These are phyloP conservation scores for Cydonia oblonga DNA, from an alignment of 331 rosid species.

Conservation along the genomic window DNA sequence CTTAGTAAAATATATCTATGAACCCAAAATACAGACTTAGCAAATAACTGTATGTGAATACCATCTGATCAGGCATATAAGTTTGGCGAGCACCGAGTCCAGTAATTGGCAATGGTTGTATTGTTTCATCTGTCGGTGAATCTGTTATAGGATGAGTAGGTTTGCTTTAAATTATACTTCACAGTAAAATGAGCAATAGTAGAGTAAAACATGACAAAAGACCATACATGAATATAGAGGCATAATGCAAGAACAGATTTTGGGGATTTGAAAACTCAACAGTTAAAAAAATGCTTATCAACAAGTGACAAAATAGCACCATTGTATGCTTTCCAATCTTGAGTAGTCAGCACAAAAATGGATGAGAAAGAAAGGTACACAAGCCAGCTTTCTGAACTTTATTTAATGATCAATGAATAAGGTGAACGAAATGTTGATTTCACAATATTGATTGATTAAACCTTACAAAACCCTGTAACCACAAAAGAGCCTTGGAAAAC, in stretches of 20 bases:
- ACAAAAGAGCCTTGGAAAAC: not conserved
- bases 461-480: not conserved
- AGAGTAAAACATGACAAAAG: not conserved
- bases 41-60: conserved; percentile 15
- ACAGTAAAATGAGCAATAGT: not conserved
- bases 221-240: not conserved
- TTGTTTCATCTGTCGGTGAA: conserved; percentile 26
- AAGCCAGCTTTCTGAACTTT: not conserved
- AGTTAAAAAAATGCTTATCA: not conserved
- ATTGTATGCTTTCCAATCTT: not conserved
- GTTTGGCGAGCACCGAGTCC: conserved; percentile 24
- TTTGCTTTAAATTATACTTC: conserved; percentile 5
- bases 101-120: conserved; percentile 13
- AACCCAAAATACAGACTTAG: not conserved
- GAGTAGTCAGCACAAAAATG: not conserved
- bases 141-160: conserved; percentile 30
- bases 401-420: not conserved
- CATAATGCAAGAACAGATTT: not conserved
- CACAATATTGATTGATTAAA: not conserved
- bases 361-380: not conserved
- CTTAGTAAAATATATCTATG: not conserved
- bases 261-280: not conserved
- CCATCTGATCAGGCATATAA: conserved; percentile 47
- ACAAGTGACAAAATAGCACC: not conserved
- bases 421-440: not conserved